Evolutionary conservation across 345 rosid species (phyloP).

Genomic region (Gossypium mustelinum): DNA sequence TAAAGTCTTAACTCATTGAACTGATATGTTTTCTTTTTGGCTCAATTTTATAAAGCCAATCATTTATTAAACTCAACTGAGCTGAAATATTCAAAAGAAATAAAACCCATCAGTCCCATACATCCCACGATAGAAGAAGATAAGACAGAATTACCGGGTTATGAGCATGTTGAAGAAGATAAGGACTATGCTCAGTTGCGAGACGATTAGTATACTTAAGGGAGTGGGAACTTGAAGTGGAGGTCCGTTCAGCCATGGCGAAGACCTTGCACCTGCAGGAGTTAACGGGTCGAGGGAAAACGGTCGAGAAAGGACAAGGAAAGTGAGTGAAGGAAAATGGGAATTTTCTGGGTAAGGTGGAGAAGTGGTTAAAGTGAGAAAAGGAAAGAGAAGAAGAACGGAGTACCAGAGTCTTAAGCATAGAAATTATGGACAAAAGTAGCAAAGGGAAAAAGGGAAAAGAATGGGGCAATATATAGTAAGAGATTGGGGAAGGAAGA

Average conservation of each 20-base stretch:
- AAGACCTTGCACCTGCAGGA: slow-evolving; percentile 30
- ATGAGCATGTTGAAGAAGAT: slow-evolving; percentile 88
- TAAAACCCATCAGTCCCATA: neutral
- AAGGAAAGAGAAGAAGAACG: slow-evolving; percentile 26
- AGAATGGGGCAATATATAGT: no score
- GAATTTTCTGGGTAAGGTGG: slow-evolving; percentile 21
- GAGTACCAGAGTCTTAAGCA: slow-evolving; percentile 27
- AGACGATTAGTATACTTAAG: slow-evolving; percentile 58
- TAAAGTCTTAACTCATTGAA: neutral
- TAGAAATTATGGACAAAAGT: neutral
- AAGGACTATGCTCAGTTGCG: slow-evolving; percentile 82
- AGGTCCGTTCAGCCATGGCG: slow-evolving; percentile 39
- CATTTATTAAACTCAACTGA: neutral
- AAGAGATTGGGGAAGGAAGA: neutral
- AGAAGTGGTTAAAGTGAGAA: slow-evolving; percentile 21
- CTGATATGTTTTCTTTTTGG: neutral
- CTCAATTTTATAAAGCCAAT: neutral
- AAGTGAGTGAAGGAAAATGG: slow-evolving; percentile 6
- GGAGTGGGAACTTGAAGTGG: slow-evolving; percentile 33
- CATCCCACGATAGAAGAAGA: neutral
- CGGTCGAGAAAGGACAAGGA: slow-evolving; percentile 22
- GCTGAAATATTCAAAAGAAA: neutral
- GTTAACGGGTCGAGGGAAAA: slow-evolving; percentile 32
- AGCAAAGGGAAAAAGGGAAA: neutral
- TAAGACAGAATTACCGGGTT: slow-evolving; percentile 52